These are phyloP conservation scores for Ceriops tagal DNA, from an alignment of 345 rosid genomes.

Conservation along the genomic window DNA sequence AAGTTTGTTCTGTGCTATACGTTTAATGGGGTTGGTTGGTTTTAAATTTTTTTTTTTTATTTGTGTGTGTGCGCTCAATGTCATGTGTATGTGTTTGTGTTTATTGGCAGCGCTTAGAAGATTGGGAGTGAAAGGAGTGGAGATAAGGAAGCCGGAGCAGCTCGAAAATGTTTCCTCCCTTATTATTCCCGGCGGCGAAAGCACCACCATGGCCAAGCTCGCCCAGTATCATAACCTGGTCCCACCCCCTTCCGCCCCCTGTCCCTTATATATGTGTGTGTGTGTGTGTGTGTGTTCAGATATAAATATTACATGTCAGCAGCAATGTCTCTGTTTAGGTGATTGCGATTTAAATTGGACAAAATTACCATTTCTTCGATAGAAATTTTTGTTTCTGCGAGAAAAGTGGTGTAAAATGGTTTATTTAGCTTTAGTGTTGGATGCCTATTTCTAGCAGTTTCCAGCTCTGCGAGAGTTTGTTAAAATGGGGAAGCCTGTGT, in stretches of 20 bases:
- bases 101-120: slow-evolving; percentile 52
- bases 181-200: slow-evolving; percentile 97
- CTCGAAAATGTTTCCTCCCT: slow-evolving; percentile 64
- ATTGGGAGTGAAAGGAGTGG: slow-evolving; percentile 82
- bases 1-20: too few species aligned
- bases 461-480: slow-evolving; percentile 92
- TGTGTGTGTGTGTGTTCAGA: background rate
- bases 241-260: background rate
- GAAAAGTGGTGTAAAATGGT: too few species aligned
- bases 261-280: background rate
- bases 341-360: too few species aligned
- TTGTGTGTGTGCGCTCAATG: background rate
- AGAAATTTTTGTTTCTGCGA: too few species aligned
- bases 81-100: background rate
- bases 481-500: slow-evolving; percentile 81
- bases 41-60: background rate
- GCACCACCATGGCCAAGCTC: slow-evolving; percentile 99
- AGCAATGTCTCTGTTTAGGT: too few species aligned
- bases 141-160: slow-evolving; percentile 87
- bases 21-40: background rate
- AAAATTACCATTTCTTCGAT: too few species aligned
- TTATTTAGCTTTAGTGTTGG: background rate
- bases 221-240: slow-evolving; percentile 88
- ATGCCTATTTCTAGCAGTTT: slow-evolving; percentile 44
- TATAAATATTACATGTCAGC: background rate